Percentiles rank a stretch among this genome's conserved stretches.
Conservation (phyloP, 1,284 basidiomycete genomes). For the Pisolithus thermaeus region DNA sequence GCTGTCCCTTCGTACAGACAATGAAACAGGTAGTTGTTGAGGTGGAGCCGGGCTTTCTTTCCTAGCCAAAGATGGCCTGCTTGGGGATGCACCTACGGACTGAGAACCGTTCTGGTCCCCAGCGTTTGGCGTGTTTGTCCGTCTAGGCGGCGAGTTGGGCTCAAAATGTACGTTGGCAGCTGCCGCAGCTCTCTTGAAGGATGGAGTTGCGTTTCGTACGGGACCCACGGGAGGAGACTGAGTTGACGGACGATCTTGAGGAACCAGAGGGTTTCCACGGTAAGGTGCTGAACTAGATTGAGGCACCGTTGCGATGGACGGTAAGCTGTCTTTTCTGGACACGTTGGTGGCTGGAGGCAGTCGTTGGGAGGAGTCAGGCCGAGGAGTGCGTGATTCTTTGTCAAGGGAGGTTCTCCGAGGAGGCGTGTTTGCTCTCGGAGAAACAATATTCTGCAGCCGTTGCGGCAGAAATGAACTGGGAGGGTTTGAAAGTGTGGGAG, state of each 20-base stretch:
- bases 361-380: slow-evolving; percentile 26
- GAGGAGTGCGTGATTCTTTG: slow-evolving; percentile 7
- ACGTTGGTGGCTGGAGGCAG: slow-evolving; percentile 9
- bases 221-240: slow-evolving; percentile 15
- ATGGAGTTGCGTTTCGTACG: slow-evolving; percentile 13
- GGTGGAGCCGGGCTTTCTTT: slow-evolving; percentile 8
- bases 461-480: slow-evolving; percentile 29
- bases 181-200: slow-evolving; percentile 14
- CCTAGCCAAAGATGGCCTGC: slow-evolving; percentile 10
- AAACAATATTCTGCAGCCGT: slow-evolving; percentile 33
- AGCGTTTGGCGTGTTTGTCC: neutral
- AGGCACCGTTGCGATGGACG: neutral
- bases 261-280: slow-evolving; percentile 1
- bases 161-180: slow-evolving; percentile 13
- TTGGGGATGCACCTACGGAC: slow-evolving; percentile 10
- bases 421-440: slow-evolving; percentile 12
- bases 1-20: slow-evolving; percentile 8
- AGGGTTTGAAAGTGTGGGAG: slow-evolving; percentile 30
- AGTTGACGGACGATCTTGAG: slow-evolving; percentile 3
- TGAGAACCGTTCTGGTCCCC: slow-evolving; percentile 8
- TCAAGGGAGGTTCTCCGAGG: slow-evolving; percentile 7
- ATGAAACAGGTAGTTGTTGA: slow-evolving; percentile 4
- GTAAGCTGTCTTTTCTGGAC: neutral
- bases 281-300: slow-evolving; percentile 1
- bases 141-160: neutral